Conservation (phyloP, 495 filamentous ascomycete species). For the Hyaloscypha finlandica region DNA sequence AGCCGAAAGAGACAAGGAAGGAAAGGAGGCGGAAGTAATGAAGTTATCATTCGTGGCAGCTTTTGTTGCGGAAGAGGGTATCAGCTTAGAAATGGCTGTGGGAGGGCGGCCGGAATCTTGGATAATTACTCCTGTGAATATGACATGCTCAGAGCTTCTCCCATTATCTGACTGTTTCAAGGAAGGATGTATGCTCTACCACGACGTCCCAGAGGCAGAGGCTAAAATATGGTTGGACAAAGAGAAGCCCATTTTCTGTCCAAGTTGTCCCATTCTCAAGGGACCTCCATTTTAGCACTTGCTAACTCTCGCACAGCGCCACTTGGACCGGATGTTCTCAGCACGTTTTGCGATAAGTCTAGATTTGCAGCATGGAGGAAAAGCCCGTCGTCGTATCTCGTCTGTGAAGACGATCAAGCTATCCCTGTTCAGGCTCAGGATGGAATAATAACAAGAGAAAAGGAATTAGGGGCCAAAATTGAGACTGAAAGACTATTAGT, state of each 20-base stretch:
- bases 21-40: constrained; percentile 16
- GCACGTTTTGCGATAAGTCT: constrained; percentile 18
- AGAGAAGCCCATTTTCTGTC: too few relatives aligned
- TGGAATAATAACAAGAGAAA: constrained; percentile 23
- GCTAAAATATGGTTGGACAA: not conserved
- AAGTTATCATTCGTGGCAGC: constrained; percentile 19
- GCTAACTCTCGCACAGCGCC: not conserved
- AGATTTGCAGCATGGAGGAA: constrained; percentile 43
- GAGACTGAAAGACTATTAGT: constrained; percentile 26
- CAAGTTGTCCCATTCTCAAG: too few relatives aligned
- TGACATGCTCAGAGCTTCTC: not conserved
- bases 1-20: constrained; percentile 19
- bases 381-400: constrained; percentile 45
- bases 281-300: too few relatives aligned
- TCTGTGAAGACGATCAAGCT: constrained; percentile 43
- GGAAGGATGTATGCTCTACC: constrained; percentile 21
- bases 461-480: constrained; percentile 22
- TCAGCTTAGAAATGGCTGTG: constrained; percentile 8
- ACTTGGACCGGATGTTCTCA: constrained; percentile 21
- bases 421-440: constrained; percentile 40
- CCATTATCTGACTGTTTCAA: not conserved
- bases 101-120: not conserved
- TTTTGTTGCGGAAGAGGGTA: constrained; percentile 14
- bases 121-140: not conserved
- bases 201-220: constrained; percentile 20